These are phyloP conservation scores for Stevia rebaudiana DNA, from an alignment of 140 eudicot species.

Conservation along the genomic window DNA sequence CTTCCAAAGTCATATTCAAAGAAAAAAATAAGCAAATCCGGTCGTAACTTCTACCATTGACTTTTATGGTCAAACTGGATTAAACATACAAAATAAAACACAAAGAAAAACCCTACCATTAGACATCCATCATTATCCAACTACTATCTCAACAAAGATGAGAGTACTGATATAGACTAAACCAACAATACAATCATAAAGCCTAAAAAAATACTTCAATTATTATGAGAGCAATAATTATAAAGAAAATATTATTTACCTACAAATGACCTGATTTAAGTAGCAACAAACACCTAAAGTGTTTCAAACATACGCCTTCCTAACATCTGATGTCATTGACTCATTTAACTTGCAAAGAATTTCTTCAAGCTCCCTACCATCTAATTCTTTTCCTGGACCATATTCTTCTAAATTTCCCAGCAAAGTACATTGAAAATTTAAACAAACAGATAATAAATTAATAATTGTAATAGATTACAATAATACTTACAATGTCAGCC, in stretches of 20 bases:
- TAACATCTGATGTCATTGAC: slow-evolving; percentile 64
- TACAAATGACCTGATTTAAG: slow-evolving; percentile 77
- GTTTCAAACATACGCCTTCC: slow-evolving; percentile 95
- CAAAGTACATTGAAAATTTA: slow-evolving; percentile 59
- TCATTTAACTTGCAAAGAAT: slow-evolving; percentile 57
- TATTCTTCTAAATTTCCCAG: slow-evolving; percentile 68
- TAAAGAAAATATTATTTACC: slow-evolving; percentile 38
- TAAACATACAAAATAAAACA: too few relatives aligned
- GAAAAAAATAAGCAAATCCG: too few relatives aligned
- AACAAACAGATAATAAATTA: background rate
- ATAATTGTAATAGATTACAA: background rate
- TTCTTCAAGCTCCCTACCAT: slow-evolving; percentile 71
- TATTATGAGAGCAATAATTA: background rate
- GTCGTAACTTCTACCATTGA: too few relatives aligned
- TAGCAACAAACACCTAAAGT: slow-evolving; percentile 80
- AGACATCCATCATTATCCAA: too few relatives aligned
- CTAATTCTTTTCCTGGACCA: slow-evolving; percentile 61
- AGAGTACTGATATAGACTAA: slow-evolving; percentile 80
- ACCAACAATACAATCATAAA: slow-evolving; percentile 24
- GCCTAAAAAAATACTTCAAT: background rate
- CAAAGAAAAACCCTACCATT: too few relatives aligned
- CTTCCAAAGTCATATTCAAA: too few relatives aligned
- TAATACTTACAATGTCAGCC: background rate
- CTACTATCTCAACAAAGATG: slow-evolving; percentile 66
- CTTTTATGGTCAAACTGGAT: too few relatives aligned